Conservation (phyloP, 2,329 filamentous ascomycete genomes). For the Chaetomium globosum region DNA sequence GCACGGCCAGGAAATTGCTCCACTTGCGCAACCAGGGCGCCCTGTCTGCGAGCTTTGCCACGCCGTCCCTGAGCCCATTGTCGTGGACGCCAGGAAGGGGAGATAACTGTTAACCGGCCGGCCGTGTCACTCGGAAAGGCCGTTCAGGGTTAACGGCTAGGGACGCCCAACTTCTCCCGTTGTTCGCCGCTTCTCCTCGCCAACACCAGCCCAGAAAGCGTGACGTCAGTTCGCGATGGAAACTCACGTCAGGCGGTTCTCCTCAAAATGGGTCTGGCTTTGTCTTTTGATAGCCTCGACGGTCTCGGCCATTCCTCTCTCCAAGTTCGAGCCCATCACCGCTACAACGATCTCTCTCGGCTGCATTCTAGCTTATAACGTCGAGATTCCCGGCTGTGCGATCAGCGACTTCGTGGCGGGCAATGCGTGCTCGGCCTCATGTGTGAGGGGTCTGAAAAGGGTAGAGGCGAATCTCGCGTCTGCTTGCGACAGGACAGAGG, state of each 20-base stretch:
- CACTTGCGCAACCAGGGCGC: slow-evolving; percentile 13
- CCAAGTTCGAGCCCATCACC: slow-evolving; percentile 48
- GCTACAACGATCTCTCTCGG: slow-evolving; percentile 43
- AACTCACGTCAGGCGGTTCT: slow-evolving; percentile 12
- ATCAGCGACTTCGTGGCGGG: slow-evolving; percentile 43
- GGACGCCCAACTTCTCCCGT: background rate
- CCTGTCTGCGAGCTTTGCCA: slow-evolving; percentile 5
- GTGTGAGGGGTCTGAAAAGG: slow-evolving; percentile 64
- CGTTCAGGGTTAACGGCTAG: slow-evolving; percentile 1
- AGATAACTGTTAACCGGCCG: background rate
- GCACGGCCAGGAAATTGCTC: slow-evolving; percentile 19
- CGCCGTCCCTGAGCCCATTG: background rate
- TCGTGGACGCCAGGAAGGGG: background rate
- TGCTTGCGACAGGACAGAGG: slow-evolving; percentile 73
- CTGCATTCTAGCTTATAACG: slow-evolving; percentile 50
- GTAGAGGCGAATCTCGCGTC: slow-evolving; percentile 72
- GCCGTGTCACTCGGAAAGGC: slow-evolving; percentile 16
- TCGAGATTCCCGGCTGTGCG: slow-evolving; percentile 45
- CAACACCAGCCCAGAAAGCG: slow-evolving; percentile 6
- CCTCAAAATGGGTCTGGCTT: slow-evolving; percentile 22
- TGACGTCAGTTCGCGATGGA: slow-evolving; percentile 25
- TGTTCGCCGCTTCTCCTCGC: background rate
- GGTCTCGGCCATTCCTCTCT: slow-evolving; percentile 42
- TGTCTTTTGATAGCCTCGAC: slow-evolving; percentile 35
- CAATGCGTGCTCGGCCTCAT: slow-evolving; percentile 45